These are phyloP conservation scores for Aureobasidium vineae DNA, from an alignment of 2,329 filamentous ascomycete genomes.

Conservation along the genomic window DNA sequence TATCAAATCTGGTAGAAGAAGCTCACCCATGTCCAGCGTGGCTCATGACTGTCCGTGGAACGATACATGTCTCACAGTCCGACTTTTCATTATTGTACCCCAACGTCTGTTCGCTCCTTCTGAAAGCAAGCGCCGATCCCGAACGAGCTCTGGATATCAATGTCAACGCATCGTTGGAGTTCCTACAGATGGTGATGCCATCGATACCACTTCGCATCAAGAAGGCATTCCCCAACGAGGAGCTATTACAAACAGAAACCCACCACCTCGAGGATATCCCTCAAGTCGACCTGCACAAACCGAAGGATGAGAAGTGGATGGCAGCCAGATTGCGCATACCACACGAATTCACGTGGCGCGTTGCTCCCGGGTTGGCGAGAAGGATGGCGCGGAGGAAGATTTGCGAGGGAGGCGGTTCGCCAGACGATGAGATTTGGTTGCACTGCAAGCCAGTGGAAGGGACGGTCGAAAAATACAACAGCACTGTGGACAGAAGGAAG, in stretches of 20 bases:
- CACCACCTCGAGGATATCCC: constrained; percentile 49
- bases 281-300: constrained; percentile 49
- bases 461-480: not conserved
- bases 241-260: constrained; percentile 43
- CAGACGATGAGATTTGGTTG: constrained; percentile 54
- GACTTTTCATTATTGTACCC: constrained; percentile 66
- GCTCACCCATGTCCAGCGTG: constrained; percentile 50
- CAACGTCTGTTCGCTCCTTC: constrained; percentile 55
- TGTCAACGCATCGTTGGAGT: constrained; percentile 61
- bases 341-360: constrained; percentile 56
- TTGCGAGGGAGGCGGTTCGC: constrained; percentile 43
- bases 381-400: constrained; percentile 40
- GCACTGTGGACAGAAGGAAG: not conserved
- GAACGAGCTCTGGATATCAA: constrained; percentile 63
- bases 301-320: constrained; percentile 56
- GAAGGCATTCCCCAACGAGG: constrained; percentile 55
- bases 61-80: constrained; percentile 64
- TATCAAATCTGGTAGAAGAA: constrained; percentile 58
- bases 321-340: constrained; percentile 58
- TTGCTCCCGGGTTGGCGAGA: constrained; percentile 48
- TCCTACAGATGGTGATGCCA: constrained; percentile 56
- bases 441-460: constrained; percentile 45
- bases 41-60: constrained; percentile 54
- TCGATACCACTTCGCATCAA: constrained; percentile 49
- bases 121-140: constrained; percentile 64